A percentile compares a stretch with the other conserved stretches of the same genome.
Conservation (phyloP, 2,329 filamentous ascomycete species). For the Escovopsis sp. region DNA sequence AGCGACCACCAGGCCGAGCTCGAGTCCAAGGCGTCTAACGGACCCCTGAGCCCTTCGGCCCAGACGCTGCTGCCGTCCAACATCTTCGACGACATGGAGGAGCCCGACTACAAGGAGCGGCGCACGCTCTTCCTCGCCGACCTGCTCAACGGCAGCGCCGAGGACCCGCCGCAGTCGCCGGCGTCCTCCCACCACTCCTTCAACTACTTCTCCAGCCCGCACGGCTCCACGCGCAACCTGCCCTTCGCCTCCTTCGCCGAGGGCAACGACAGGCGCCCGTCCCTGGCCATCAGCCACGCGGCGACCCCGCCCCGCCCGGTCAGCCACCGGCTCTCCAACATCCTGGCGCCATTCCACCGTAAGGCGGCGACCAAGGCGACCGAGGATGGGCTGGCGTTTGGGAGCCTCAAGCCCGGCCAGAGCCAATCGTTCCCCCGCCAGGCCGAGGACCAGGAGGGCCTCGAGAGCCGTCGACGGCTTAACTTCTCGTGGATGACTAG, state of each 20-base stretch:
- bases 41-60: conserved; percentile 60
- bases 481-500: conserved; percentile 47
- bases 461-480: conserved; percentile 38
- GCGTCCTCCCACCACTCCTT: conserved; percentile 41
- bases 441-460: conserved; percentile 38
- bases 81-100: conserved; percentile 46
- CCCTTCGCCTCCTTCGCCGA: conserved; percentile 37
- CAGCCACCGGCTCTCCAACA: conserved; percentile 27
- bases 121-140: conserved; percentile 19
- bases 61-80: conserved; percentile 56
- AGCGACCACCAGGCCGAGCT: conserved; percentile 39
- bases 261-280: conserved; percentile 27
- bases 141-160: conserved; percentile 14
- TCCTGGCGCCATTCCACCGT: conserved; percentile 46
- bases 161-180: conserved; percentile 44
- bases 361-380: conserved; percentile 44
- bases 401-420: conserved; percentile 54
- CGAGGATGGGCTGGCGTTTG: conserved; percentile 42
- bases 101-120: conserved; percentile 34
- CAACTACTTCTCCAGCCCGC: conserved; percentile 45
- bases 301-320: conserved; percentile 19
- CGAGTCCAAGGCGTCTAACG: conserved; percentile 45
- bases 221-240: conserved; percentile 42
- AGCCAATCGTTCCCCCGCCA: conserved; percentile 62
- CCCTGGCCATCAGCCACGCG: conserved; percentile 19